phyloP scores from a whole-genome alignment of 345 rosid species.

The Populus simonii region DNA sequence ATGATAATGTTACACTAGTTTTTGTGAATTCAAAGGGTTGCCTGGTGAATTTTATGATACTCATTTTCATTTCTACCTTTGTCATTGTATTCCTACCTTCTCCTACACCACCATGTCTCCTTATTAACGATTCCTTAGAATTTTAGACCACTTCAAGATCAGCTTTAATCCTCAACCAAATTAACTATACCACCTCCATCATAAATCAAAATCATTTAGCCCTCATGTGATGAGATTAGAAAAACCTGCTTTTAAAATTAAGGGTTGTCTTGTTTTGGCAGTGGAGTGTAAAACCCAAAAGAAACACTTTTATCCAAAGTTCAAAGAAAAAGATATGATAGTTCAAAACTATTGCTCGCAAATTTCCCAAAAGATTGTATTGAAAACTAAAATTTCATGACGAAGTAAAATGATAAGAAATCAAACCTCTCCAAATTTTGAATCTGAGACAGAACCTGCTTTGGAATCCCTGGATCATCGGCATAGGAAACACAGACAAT shows the following conservation, averaged over 20 bases:
- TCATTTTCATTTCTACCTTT: too few species aligned
- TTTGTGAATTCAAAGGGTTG: too few species aligned
- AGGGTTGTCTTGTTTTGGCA: neutral
- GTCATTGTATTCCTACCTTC: too few species aligned
- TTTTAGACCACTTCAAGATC: neutral
- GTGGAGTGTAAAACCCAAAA: neutral
- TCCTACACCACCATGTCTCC: too few species aligned
- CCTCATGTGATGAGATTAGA: neutral
- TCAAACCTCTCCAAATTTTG: constrained; percentile 94
- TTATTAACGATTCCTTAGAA: too few species aligned
- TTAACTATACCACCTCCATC: neutral
- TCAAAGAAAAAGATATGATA: neutral
- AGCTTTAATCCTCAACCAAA: neutral
- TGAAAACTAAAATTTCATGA: neutral
- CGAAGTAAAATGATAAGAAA: constrained; percentile 15
- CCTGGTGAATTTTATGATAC: too few species aligned
- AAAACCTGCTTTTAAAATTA: neutral
- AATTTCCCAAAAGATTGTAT: too few species aligned
- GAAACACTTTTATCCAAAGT: neutral
- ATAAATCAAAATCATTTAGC: neutral
- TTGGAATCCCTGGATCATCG: constrained; percentile 62
- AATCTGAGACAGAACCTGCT: constrained; percentile 58
- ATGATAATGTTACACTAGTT: too few species aligned
- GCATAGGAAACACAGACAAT: constrained; percentile 23
- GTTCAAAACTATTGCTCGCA: neutral